Percentiles rank a stretch among this genome's conserved stretches.
Evolutionary conservation across 805 yeast species (phyloP).

Genomic region (Ogataea minuta): DNA sequence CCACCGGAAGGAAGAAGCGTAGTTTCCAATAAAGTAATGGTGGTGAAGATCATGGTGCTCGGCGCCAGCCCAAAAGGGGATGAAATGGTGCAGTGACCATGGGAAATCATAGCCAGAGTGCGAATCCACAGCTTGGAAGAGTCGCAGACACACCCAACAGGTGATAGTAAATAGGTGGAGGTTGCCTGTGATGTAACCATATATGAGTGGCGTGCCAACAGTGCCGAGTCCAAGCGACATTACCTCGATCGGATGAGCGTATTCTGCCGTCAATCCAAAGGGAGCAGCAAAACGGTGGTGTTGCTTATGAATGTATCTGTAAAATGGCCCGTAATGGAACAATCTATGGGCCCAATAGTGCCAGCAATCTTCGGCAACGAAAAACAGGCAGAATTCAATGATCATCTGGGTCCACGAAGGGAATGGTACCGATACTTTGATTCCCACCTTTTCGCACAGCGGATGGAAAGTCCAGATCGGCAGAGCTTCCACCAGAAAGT

Average conservation of each 20-base stretch:
- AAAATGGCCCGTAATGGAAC: conserved; percentile 55
- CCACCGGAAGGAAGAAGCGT: conserved; percentile 58
- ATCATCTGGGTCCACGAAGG: conserved; percentile 43
- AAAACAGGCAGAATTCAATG: conserved; percentile 47
- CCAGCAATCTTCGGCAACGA: conserved; percentile 57
- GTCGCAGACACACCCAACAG: conserved; percentile 50
- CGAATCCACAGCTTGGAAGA: conserved; percentile 59
- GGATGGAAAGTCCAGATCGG: conserved; percentile 68
- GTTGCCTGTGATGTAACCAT: conserved; percentile 44
- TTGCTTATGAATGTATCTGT: conserved; percentile 57
- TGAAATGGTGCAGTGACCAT: conserved; percentile 52
- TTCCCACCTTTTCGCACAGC: conserved; percentile 46
- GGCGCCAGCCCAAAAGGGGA: conserved; percentile 69
- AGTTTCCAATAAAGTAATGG: conserved; percentile 57
- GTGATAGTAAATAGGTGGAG: conserved; percentile 55
- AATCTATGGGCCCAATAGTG: conserved; percentile 59
- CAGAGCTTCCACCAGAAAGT: conserved; percentile 55
- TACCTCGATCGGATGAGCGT: conserved; percentile 60
- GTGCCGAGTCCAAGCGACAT: conserved; percentile 58
- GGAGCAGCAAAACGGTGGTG: conserved; percentile 64
- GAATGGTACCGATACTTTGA: conserved; percentile 52
- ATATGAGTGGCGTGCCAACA: conserved; percentile 58
- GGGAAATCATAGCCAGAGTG: conserved; percentile 65
- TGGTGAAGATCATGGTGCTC: conserved; percentile 63
- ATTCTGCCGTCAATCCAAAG: conserved; percentile 60